These are phyloP conservation scores for Juglanconis sp. DNA, from an alignment of 2,329 filamentous ascomycete species.

Conservation along the genomic window DNA sequence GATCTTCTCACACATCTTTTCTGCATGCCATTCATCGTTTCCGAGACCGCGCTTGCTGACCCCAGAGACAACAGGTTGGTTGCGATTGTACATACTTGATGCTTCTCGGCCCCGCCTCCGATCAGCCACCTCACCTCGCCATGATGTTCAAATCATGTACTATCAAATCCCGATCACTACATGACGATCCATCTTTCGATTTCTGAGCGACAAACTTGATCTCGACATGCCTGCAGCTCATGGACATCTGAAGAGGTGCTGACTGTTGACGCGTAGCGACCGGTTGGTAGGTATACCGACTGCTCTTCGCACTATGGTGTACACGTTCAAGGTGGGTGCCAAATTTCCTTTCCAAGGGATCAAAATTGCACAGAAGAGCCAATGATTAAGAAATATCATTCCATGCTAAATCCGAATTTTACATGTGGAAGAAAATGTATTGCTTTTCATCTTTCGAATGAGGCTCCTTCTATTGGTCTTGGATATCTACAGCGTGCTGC, in stretches of 20 bases:
- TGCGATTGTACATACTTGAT: slow-evolving; percentile 10
- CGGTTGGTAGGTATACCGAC: background rate
- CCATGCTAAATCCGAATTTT: slow-evolving; percentile 74
- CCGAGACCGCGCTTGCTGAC: slow-evolving; percentile 21
- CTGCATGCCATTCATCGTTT: background rate
- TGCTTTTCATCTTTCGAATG: slow-evolving; percentile 87
- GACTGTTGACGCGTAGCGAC: slow-evolving; percentile 1
- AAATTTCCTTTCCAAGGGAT: slow-evolving; percentile 17
- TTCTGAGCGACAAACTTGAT: slow-evolving; percentile 18
- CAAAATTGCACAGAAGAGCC: slow-evolving; percentile 25
- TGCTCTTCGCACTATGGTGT: background rate
- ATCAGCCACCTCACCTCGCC: slow-evolving; percentile 20
- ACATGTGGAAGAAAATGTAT: slow-evolving; percentile 63
- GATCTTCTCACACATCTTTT: slow-evolving; percentile 25
- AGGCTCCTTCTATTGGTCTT: slow-evolving; percentile 39
- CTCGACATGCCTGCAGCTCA: background rate
- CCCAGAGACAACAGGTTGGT: slow-evolving; percentile 11
- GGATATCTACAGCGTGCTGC: slow-evolving; percentile 20
- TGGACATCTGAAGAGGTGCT: background rate
- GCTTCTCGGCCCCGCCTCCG: background rate
- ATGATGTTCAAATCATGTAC: slow-evolving; percentile 41
- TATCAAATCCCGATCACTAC: slow-evolving; percentile 41
- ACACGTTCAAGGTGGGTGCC: slow-evolving; percentile 24
- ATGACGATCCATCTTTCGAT: slow-evolving; percentile 26
- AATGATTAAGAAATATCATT: slow-evolving; percentile 68